phyloP scores from a whole-genome alignment of 2,329 filamentous ascomycete species.

The Sarocladium oryzae region DNA sequence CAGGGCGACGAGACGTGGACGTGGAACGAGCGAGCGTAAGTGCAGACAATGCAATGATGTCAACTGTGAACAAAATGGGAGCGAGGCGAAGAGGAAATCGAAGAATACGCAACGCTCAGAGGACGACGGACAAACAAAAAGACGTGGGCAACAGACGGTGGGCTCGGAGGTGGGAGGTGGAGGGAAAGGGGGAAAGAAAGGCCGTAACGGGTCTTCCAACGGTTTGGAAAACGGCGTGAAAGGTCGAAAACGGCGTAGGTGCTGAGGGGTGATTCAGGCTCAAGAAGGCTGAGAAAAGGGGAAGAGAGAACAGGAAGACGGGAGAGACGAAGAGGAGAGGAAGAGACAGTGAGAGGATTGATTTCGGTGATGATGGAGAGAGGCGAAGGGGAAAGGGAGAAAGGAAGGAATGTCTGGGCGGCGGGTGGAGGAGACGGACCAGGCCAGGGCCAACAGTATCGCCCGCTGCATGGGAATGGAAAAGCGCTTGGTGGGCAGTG shows the following conservation, averaged over 20 bases:
- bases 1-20: not conserved
- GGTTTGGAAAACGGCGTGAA: slow-evolving; percentile 1
- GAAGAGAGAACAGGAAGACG: slow-evolving; percentile 12
- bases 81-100: slow-evolving; percentile 13
- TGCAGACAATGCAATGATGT: not conserved
- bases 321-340: slow-evolving; percentile 16
- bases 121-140: slow-evolving; percentile 14
- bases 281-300: slow-evolving; percentile 17
- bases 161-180: slow-evolving; percentile 19
- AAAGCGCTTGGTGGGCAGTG: slow-evolving; percentile 3
- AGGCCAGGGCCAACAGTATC: not conserved
- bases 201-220: slow-evolving; percentile 8
- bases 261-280: slow-evolving; percentile 13
- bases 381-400: slow-evolving; percentile 17
- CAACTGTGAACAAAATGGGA: not conserved
- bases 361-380: slow-evolving; percentile 22
- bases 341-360: slow-evolving; percentile 4
- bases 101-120: slow-evolving; percentile 20
- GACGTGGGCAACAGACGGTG: slow-evolving; percentile 13
- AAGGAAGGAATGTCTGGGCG: slow-evolving; percentile 11
- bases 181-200: slow-evolving; percentile 26
- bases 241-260: slow-evolving; percentile 1
- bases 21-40: slow-evolving; percentile 6
- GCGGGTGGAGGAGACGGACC: not conserved
- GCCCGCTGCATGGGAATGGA: slow-evolving; percentile 13